Base-by-base conservation (phyloP, 73 alveolate genomes). In the Paramecium caudatum region DNA sequence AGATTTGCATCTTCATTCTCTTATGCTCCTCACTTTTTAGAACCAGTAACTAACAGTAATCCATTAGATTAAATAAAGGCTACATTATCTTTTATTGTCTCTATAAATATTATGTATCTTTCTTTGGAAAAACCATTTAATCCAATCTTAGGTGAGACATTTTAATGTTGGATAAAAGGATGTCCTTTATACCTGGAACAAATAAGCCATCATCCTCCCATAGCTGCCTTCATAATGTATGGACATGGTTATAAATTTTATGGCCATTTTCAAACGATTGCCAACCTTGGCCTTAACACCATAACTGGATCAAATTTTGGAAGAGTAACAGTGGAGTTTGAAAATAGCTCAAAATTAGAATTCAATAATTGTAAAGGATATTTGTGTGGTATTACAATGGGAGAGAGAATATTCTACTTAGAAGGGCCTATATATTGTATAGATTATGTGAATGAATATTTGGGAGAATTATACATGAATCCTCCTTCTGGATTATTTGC, bases 61-160 rank as follows among this genome's bases (percentile, higher is more conserved):
- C 93, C 95, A 9, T 86, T 95, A 8, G 92, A 91, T 62, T 62
- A 96, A 84, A 78, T 95, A 70, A 91, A 94, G 50, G 87, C 84
- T 6, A 47, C 82, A n/a, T 91, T 86, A 12, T 69, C 94, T 25
- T 94, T 41, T 61, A 87, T 82, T 5, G 82, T 94, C 3, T 80
- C 96, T 13, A 16, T 33, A 47, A n/a, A 91, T 90, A 30, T 82
- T 68, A 19, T 86, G 93, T 25, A 90, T 93, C 13, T 68, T 46
- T 43, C 96, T 90, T 74, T 74, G 94, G 83, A 85, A 27, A 95
- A 95, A 81, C 97, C 98, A 4, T 95, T 95, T 93, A 95, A 94
- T 68, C 98, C 98, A 10, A 94, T 95, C 46, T 48, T 95, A 5
- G 98, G 98, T 4, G 98, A 95, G 82, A 95, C 98, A 21, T 95